Base-by-base conservation (phyloP, 202 grass and related monocot species). In the Schoenoplectus tabernaemontani region DNA sequence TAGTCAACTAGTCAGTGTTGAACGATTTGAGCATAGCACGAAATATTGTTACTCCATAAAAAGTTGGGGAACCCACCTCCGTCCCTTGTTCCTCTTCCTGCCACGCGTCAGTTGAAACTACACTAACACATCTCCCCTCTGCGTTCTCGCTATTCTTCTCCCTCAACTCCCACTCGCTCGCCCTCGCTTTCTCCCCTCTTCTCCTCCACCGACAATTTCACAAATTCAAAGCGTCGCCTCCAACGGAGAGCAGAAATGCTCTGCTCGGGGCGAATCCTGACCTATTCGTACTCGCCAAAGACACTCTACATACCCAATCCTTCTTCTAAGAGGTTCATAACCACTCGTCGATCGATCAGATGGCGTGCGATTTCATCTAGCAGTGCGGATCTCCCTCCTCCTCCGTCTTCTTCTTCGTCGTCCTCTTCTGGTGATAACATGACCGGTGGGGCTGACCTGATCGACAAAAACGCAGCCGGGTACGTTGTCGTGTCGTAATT, bases 201-300 rank as follows among this genome's bases (percentile, higher is more conserved):
- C 7, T 59, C n/a, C 20, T 85, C 9, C 15, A 46, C 50, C 57
- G 59, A 77, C 32, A 46, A 57, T 6, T 69, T 69, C 65, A 46
- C 65, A 20, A 69, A 23, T 3, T 69, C 39, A 68, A 73, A 17
- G 32, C 56, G 39, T 23, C 16, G 16, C 16, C 50, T 74, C 64
- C 75, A 7, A 19, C 17, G 23, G 44, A 59, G 66, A 64, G 78
- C 43, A 51, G 87, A 77, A 78, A 99, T 99, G 96, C 90, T 96
- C 63, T 93, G 88, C 77, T 89, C 90, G 68, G 90, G 90, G 43
- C 88, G 96, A 32, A 93, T 93, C 76, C 87, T 99, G 26, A 82
- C 85, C 57, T 91, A 84, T 81, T 85, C 88, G 64, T 82, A 81
- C 5, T 56, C 79, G 9, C 81, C 83, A 15, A 78, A 48, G 19